A percentile compares a stretch with the other conserved stretches of the same genome.
Conservation (phyloP, 1,284 basidiomycete species). For the Blastosporella zonata region DNA sequence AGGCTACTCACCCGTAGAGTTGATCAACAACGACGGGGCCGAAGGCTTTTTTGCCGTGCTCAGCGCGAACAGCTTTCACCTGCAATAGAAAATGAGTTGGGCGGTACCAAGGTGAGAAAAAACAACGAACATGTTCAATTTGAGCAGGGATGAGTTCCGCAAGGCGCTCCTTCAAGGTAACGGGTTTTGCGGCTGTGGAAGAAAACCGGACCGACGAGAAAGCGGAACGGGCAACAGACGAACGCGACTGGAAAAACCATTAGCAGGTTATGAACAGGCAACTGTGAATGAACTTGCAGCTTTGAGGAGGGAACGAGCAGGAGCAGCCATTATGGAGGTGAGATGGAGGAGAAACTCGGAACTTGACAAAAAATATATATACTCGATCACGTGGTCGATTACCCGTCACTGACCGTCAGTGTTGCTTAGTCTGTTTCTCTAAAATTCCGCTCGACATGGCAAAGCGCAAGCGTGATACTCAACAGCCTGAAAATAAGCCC, state of each 20-base stretch:
- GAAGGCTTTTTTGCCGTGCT: constrained; percentile 88
- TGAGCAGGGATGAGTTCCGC: constrained; percentile 89
- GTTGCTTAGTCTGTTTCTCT: no score
- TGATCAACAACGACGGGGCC: constrained; percentile 91
- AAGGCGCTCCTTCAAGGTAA: constrained; percentile 86
- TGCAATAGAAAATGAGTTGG: constrained; percentile 26
- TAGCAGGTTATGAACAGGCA: constrained; percentile 21
- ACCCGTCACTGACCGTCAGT: constrained; percentile 1
- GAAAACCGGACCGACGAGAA: constrained; percentile 54
- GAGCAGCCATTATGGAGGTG: constrained; percentile 27
- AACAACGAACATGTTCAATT: constrained; percentile 71
- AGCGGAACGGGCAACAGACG: constrained; percentile 40
- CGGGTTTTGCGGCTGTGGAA: constrained; percentile 65
- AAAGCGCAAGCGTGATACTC: constrained; percentile 43
- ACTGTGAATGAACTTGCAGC: constrained; percentile 37
- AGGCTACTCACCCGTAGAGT: constrained; percentile 66
- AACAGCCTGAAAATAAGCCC: constrained; percentile 13
- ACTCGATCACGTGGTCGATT: constrained; percentile 27
- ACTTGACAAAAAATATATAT: constrained; percentile 18
- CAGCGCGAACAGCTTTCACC: constrained; percentile 82
- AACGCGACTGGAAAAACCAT: constrained; percentile 38
- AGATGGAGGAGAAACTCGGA: constrained; percentile 18
- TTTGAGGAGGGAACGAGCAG: constrained; percentile 41
- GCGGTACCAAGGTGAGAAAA: constrained; percentile 1
- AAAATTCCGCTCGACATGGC: constrained; percentile 32